These are phyloP conservation scores for Debaryomyces tyrocola DNA, from an alignment of 805 yeast genomes.

Conservation along the genomic window DNA sequence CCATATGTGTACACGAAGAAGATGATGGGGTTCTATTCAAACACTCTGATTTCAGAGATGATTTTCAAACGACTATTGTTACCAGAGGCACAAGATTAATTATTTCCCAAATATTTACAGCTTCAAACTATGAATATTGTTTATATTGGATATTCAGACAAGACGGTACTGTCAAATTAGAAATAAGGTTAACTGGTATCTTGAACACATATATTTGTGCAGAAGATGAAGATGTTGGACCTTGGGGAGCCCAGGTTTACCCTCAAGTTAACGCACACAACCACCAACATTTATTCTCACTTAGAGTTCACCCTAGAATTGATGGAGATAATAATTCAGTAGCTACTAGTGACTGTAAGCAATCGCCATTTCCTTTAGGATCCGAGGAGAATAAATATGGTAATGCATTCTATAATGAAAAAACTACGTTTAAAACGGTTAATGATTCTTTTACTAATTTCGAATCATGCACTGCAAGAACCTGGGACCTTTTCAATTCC, in stretches of 20 bases:
- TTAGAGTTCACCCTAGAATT: constrained; percentile 76
- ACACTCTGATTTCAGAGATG: constrained; percentile 84
- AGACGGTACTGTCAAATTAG: constrained; percentile 81
- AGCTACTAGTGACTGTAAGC: constrained; percentile 61
- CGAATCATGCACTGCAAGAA: constrained; percentile 62
- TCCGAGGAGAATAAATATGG: constrained; percentile 74
- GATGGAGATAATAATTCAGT: constrained; percentile 81
- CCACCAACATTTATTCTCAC: constrained; percentile 80
- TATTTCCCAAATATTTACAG: constrained; percentile 80
- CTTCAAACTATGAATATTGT: constrained; percentile 85
- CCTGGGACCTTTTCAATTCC: constrained; percentile 81
- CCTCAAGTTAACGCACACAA: constrained; percentile 83
- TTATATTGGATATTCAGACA: constrained; percentile 81
- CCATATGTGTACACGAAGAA: constrained; percentile 83
- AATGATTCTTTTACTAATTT: constrained; percentile 63
- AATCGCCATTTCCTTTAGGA: constrained; percentile 61
- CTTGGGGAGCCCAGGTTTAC: constrained; percentile 80
- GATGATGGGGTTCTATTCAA: constrained; percentile 79
- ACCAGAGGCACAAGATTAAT: constrained; percentile 75
- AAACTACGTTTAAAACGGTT: constrained; percentile 67
- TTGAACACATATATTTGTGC: constrained; percentile 69
- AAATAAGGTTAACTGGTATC: constrained; percentile 79
- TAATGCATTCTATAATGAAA: constrained; percentile 68
- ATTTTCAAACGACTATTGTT: constrained; percentile 69
- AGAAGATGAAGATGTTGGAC: constrained; percentile 65